These are phyloP conservation scores for Leccinum boreale DNA, from an alignment of 768 basidiomycete species.

Conservation along the genomic window DNA sequence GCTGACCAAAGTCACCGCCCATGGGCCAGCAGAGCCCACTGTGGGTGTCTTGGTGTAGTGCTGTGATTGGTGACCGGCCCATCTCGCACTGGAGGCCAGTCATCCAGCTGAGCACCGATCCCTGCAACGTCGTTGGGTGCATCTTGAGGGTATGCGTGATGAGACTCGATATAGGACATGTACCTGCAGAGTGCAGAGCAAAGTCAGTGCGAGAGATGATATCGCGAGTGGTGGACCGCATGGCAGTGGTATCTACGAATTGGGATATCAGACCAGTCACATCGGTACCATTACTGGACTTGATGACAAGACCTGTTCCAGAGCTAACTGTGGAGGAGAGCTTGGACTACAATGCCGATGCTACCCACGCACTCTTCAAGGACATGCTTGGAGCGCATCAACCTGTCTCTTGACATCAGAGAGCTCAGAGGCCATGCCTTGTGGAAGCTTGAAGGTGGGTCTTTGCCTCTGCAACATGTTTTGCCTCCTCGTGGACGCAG, in stretches of 20 bases:
- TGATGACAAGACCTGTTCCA: slow-evolving; percentile 56
- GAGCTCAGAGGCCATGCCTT: slow-evolving; percentile 44
- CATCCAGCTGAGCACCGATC: slow-evolving; percentile 50
- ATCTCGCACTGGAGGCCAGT: slow-evolving; percentile 60
- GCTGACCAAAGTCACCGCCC: slow-evolving; percentile 68
- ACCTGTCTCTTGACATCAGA: slow-evolving; percentile 54
- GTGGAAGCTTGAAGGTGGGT: slow-evolving; percentile 44
- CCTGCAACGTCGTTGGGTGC: slow-evolving; percentile 46
- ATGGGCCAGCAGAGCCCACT: slow-evolving; percentile 95
- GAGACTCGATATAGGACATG: slow-evolving; percentile 72
- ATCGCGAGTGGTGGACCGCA: slow-evolving; percentile 69
- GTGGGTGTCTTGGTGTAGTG: slow-evolving; percentile 78
- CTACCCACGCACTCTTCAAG: slow-evolving; percentile 62
- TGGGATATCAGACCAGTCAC: slow-evolving; percentile 65
- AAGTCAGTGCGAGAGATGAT: slow-evolving; percentile 79
- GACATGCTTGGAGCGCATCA: slow-evolving; percentile 44
- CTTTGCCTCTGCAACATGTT: slow-evolving; percentile 52
- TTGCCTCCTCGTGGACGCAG: slow-evolving; percentile 44
- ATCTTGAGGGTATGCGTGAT: slow-evolving; percentile 80
- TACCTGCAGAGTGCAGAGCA: slow-evolving; percentile 82
- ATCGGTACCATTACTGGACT: slow-evolving; percentile 72
- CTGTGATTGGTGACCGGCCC: slow-evolving; percentile 82
- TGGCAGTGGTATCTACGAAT: slow-evolving; percentile 75
- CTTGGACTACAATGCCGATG: slow-evolving; percentile 75
- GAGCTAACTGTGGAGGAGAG: slow-evolving; percentile 44